Evolutionary conservation across 768 basidiomycete species (phyloP).

Genomic region (Symmetrospora coprosmae): DNA sequence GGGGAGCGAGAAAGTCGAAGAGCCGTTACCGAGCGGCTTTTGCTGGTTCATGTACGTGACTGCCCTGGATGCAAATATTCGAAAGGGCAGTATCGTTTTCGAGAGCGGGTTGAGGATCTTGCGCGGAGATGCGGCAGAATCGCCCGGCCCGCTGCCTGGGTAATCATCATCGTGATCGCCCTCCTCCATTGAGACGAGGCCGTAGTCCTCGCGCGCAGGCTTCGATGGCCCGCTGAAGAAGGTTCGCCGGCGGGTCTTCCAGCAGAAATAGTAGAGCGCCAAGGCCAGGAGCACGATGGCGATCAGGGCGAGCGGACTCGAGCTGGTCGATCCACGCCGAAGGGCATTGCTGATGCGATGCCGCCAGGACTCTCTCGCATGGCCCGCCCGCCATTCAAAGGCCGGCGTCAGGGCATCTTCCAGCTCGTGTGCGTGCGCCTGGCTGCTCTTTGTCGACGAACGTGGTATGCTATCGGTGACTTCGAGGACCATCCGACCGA

Average conservation of each 20-base stretch:
- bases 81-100: neutral
- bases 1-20: too few relatives aligned
- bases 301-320: neutral
- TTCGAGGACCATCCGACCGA: slow-evolving; percentile 97
- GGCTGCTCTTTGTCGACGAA: neutral
- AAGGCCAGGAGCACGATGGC: neutral
- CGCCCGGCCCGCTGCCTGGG: neutral
- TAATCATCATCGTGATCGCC: too few relatives aligned
- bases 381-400: slow-evolving; percentile 1
- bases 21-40: too few relatives aligned
- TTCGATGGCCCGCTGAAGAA: neutral
- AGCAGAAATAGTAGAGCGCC: slow-evolving; percentile 1
- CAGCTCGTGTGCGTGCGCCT: neutral
- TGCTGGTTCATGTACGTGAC: too few relatives aligned
- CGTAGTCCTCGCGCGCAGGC: slow-evolving; percentile 8
- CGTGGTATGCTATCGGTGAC: slow-evolving; percentile 43
- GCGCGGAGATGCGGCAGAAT: slow-evolving; percentile 4
- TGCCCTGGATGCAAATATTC: neutral
- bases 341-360: neutral
- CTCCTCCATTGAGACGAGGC: slow-evolving; percentile 10
- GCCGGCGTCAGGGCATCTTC: slow-evolving; percentile 5
- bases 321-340: neutral
- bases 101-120: neutral
- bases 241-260: neutral
- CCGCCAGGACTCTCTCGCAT: neutral